Conservation (phyloP, 2,329 filamentous ascomycete genomes). For the Trichophyton benhamiae region DNA sequence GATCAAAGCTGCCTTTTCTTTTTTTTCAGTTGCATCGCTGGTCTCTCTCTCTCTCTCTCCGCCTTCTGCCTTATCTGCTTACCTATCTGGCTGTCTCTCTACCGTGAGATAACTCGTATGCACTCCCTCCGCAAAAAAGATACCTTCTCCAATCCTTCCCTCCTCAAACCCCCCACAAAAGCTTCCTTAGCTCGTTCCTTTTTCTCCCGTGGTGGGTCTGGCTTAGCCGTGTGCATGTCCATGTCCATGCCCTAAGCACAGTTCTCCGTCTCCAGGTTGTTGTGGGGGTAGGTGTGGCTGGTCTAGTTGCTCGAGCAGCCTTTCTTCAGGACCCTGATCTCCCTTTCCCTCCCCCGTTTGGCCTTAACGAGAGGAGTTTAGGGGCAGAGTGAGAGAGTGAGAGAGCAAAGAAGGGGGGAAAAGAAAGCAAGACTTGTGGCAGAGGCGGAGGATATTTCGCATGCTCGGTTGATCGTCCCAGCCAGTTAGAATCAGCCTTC, state of each 20-base stretch:
- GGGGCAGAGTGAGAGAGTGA: not conserved
- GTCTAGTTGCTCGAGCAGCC: not conserved
- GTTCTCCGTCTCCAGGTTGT: not conserved
- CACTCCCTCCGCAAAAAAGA: not conserved
- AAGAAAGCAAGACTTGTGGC: not conserved
- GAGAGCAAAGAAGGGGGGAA: not conserved
- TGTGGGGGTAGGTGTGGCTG: conserved; percentile 1
- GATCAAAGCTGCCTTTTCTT: not conserved
- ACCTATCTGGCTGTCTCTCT: not conserved
- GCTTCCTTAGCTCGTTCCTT: not conserved
- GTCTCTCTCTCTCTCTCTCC: too few relatives aligned
- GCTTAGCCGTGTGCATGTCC: not conserved
- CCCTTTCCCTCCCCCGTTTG: not conserved
- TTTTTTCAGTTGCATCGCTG: not conserved
- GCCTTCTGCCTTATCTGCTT: too few relatives aligned
- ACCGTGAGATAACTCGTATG: not conserved
- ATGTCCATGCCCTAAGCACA: not conserved
- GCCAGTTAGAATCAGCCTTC: not conserved
- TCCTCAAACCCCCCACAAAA: not conserved
- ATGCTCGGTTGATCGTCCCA: not conserved
- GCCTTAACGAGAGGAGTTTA: not conserved
- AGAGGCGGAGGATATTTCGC: not conserved
- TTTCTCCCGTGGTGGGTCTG: not conserved
- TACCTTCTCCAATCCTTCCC: not conserved
- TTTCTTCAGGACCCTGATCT: not conserved